Base-by-base conservation (phyloP, 2,329 filamentous ascomycete genomes). In the Alternaria solani region DNA sequence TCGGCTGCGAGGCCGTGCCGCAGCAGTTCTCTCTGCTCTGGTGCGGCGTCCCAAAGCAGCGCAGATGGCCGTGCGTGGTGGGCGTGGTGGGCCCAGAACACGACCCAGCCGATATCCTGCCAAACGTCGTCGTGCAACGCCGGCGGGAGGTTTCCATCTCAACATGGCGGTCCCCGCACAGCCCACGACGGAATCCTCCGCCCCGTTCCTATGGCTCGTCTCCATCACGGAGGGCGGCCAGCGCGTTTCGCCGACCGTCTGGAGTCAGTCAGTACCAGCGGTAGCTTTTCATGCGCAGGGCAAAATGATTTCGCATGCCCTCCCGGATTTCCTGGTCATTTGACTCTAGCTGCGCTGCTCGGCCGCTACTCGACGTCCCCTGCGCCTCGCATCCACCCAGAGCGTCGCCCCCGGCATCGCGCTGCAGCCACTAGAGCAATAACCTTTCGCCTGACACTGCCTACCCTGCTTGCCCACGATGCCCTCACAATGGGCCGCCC, bases 191-290 rank as follows among this genome's bases (percentile, higher is more conserved):
- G 53, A 20, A 52, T 39, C 39, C 62, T 61, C 59, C 61, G 62
- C 64, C 55, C 59, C 55, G 44, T 48, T 48, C 48, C 56, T 43
- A 38, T 52, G 48, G 34, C 61, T 55, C 48, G 38, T 43, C 55
- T 55, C 53, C 63, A 67, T 63, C 59, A 49, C 70, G 69, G 71
- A 59, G 59, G 23, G 57, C 71, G 72, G 72, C 59, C 34, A 14
- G 58, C 61, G 46, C 41, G 66, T 71, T 72, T 74, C 70, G 61
- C 72, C 71, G 69, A 74, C 61, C 20, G 55, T 58, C 52, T 62
- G 34, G 63, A 52, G 46, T 64, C 53, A 38, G 57, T 55, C 57
- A 51, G 52, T 49, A 59, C 56, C 55, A 51, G 43, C 38, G 51
- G 51, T 51, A 47, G 47, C 41, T 42, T 59, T 44, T 34, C n/a